Conservation (phyloP, 139 green algal genomes). For the Axilococcus clingmanii region DNA sequence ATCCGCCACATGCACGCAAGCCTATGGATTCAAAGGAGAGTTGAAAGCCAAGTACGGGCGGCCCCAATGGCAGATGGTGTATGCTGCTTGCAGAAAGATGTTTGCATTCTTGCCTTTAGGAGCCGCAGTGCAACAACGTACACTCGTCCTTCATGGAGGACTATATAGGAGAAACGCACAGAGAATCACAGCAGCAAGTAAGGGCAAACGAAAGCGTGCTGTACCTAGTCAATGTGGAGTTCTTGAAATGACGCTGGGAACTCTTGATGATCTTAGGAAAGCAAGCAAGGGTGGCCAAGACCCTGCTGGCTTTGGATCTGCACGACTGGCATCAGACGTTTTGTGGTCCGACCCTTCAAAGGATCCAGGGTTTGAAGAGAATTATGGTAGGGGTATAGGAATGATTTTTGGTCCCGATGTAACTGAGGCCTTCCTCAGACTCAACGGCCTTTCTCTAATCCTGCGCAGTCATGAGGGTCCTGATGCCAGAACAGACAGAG, state of each 20-base stretch:
- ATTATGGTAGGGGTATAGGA: slow-evolving; percentile 75
- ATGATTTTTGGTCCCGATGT: slow-evolving; percentile 84
- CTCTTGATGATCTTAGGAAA: slow-evolving; percentile 51
- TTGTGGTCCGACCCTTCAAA: slow-evolving; percentile 84
- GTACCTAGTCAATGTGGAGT: background rate
- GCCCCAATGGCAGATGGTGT: slow-evolving; percentile 22
- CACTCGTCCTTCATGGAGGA: slow-evolving; percentile 85
- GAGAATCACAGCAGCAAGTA: background rate
- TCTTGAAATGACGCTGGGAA: slow-evolving; percentile 33
- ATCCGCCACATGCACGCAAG: slow-evolving; percentile 65
- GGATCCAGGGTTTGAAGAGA: slow-evolving; percentile 51
- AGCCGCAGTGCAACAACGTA: slow-evolving; percentile 46
- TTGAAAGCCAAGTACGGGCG: slow-evolving; percentile 52
- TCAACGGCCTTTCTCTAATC: slow-evolving; percentile 52
- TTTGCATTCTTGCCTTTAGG: slow-evolving; percentile 70
- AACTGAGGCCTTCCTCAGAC: slow-evolving; percentile 60
- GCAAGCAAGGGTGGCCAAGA: slow-evolving; percentile 71
- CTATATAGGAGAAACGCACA: slow-evolving; percentile 17
- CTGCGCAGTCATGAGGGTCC: slow-evolving; percentile 82
- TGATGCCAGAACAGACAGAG: slow-evolving; percentile 70
- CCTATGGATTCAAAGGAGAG: slow-evolving; percentile 72
- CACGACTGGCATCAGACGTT: slow-evolving; percentile 68
- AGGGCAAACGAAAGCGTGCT: slow-evolving; percentile 27
- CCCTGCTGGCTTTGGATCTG: slow-evolving; percentile 48
- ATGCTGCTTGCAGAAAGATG: slow-evolving; percentile 40